Percentiles rank a stretch among this genome's conserved stretches.
phyloP scores from a whole-genome alignment of 495 filamentous ascomycete species.

The Chaetomium cochliodes region DNA sequence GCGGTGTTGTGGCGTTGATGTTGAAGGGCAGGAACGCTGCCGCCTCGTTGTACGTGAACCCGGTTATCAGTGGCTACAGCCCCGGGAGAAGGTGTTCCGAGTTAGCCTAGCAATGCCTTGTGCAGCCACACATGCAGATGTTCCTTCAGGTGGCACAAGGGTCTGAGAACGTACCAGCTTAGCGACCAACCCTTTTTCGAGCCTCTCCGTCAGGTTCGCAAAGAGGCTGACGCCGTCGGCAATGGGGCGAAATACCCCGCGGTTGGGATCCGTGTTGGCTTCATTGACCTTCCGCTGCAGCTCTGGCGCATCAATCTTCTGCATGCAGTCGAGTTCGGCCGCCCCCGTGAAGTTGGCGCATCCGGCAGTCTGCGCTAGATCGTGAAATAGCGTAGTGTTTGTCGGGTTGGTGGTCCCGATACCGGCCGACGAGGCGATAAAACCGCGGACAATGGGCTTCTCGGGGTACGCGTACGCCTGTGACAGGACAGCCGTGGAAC shows the following conservation, averaged over 20 bases:
- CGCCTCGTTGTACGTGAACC: slow-evolving; percentile 26
- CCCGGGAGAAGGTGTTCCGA: background rate
- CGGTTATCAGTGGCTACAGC: slow-evolving; percentile 16
- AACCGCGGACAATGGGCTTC: slow-evolving; percentile 44
- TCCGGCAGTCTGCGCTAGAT: slow-evolving; percentile 44
- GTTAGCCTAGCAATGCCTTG: background rate
- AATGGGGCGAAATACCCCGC: slow-evolving; percentile 27
- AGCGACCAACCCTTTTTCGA: slow-evolving; percentile 23
- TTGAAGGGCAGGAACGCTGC: slow-evolving; percentile 21
- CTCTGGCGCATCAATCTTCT: slow-evolving; percentile 36
- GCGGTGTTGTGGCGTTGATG: slow-evolving; percentile 11
- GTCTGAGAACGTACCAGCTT: slow-evolving; percentile 16
- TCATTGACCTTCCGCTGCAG: slow-evolving; percentile 40
- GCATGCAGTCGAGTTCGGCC: slow-evolving; percentile 51
- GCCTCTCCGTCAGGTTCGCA: slow-evolving; percentile 33
- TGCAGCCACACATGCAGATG: background rate
- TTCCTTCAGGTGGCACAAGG: background rate
- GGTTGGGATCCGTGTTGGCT: background rate
- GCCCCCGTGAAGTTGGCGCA: slow-evolving; percentile 43
- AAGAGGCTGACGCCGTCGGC: slow-evolving; percentile 34
- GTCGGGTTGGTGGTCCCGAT: slow-evolving; percentile 42
- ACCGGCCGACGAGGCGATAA: slow-evolving; percentile 56
- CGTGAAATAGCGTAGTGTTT: slow-evolving; percentile 26
- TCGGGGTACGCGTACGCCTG: slow-evolving; percentile 46
- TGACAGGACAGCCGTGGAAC: slow-evolving; percentile 46